Conservation (phyloP, 208 protist species). For the Leishmania amazonensis region DNA sequence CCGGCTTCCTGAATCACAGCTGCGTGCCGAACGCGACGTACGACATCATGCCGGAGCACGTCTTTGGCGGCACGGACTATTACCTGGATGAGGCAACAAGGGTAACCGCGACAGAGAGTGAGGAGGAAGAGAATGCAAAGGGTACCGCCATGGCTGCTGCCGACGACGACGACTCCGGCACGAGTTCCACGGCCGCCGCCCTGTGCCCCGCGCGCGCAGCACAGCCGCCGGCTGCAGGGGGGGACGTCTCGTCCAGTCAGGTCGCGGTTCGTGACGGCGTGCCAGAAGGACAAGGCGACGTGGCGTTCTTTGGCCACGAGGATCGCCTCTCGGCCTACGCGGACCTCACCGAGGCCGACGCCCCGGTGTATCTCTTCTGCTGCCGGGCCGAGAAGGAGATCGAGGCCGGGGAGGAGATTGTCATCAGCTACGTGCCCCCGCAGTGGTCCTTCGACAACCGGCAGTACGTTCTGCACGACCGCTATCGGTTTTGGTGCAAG, state of each 20-base stretch:
- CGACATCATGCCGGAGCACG: constrained; percentile 82
- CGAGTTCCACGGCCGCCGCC: background rate
- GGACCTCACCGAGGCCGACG: constrained; percentile 45
- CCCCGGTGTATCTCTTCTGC: constrained; percentile 86
- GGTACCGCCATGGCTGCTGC: background rate
- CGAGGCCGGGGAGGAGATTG: constrained; percentile 65
- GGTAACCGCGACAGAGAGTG: background rate
- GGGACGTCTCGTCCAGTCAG: background rate
- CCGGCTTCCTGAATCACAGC: constrained; percentile 90
- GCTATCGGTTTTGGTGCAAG: constrained; percentile 90
- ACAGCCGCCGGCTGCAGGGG: background rate
- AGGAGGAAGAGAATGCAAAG: constrained; percentile 1
- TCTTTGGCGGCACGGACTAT: constrained; percentile 81
- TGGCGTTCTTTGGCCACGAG: constrained; percentile 21
- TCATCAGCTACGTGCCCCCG: constrained; percentile 87
- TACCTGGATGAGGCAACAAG: constrained; percentile 53
- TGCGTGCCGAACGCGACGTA: constrained; percentile 85
- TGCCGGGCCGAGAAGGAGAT: constrained; percentile 82
- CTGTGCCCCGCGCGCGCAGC: background rate
- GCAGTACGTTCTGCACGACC: constrained; percentile 91
- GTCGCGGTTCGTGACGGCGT: background rate
- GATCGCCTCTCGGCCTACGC: constrained; percentile 22
- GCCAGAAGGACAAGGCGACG: constrained; percentile 20
- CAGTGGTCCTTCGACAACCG: constrained; percentile 87
- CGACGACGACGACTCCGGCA: background rate